Evolutionary conservation across 2,329 filamentous ascomycete species (phyloP).

Genomic region (Mollisiaceae sp.): DNA sequence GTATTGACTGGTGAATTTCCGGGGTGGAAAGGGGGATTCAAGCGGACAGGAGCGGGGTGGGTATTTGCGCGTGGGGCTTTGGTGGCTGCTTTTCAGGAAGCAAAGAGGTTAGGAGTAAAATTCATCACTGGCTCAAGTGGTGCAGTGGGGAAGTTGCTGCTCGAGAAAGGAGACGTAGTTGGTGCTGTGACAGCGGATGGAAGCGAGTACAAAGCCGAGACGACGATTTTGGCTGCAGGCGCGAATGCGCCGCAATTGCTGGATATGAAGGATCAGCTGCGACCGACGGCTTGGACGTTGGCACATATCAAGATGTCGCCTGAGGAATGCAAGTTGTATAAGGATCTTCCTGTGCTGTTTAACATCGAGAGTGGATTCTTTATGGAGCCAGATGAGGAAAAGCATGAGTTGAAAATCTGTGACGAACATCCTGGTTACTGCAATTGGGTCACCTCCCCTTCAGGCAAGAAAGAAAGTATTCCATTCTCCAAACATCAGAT

Average conservation of each 20-base stretch:
- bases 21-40: constrained; percentile 56
- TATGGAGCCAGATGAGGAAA: constrained; percentile 54
- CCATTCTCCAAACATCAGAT: constrained; percentile 45
- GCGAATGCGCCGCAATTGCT: constrained; percentile 53
- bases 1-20: constrained; percentile 55
- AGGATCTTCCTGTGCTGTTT: constrained; percentile 54
- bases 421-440: constrained; percentile 63
- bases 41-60: constrained; percentile 54
- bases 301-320: constrained; percentile 55
- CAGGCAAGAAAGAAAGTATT: constrained; percentile 20
- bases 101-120: constrained; percentile 50
- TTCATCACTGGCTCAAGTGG: constrained; percentile 51
- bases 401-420: constrained; percentile 54
- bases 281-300: constrained; percentile 60
- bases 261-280: constrained; percentile 56
- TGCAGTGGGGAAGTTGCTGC: constrained; percentile 47
- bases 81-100: constrained; percentile 50
- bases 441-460: constrained; percentile 47
- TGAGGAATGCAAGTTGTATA: constrained; percentile 52
- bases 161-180: constrained; percentile 45
- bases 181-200: constrained; percentile 53
- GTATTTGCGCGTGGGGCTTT: constrained; percentile 57
- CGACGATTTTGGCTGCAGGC: constrained; percentile 55
- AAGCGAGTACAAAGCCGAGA: constrained; percentile 47
- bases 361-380: constrained; percentile 56